phyloP scores from a whole-genome alignment of 2,329 filamentous ascomycete genomes.

The Orbilia blumenaviensis region DNA sequence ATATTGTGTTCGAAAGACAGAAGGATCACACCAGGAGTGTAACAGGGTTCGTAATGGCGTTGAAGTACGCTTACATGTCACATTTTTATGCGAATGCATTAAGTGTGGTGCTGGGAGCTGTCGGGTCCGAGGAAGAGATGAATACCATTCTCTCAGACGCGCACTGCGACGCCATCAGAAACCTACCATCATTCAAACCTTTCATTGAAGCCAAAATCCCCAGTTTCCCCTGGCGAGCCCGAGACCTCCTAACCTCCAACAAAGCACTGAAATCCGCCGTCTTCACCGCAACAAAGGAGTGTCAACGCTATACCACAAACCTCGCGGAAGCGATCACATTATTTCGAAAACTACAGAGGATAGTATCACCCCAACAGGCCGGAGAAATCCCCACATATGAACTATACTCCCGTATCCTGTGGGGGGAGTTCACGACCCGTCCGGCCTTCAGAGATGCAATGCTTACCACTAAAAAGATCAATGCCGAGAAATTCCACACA shows the following conservation, averaged over 20 bases:
- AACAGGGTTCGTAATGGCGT: slow-evolving; percentile 56
- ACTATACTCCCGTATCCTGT: slow-evolving; percentile 40
- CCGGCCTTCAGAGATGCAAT: slow-evolving; percentile 51
- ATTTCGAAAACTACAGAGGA: slow-evolving; percentile 44
- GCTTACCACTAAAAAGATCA: slow-evolving; percentile 34
- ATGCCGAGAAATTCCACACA: slow-evolving; percentile 34
- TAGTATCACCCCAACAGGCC: slow-evolving; percentile 29
- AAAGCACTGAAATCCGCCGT: slow-evolving; percentile 64
- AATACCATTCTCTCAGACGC: slow-evolving; percentile 66
- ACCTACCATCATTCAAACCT: slow-evolving; percentile 71
- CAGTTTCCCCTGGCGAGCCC: slow-evolving; percentile 55
- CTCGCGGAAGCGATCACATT: slow-evolving; percentile 55
- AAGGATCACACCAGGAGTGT: slow-evolving; percentile 77
- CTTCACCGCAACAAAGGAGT: slow-evolving; percentile 39
- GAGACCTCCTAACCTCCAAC: slow-evolving; percentile 70
- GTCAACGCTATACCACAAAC: slow-evolving; percentile 53
- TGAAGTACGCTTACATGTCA: slow-evolving; percentile 82
- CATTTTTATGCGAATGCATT: slow-evolving; percentile 83
- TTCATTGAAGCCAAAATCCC: slow-evolving; percentile 36
- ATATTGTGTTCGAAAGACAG: slow-evolving; percentile 74
- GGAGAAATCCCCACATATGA: slow-evolving; percentile 48
- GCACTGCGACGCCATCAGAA: slow-evolving; percentile 74
- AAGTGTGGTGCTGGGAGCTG: slow-evolving; percentile 69
- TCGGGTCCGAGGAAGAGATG: slow-evolving; percentile 58
- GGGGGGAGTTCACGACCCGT: slow-evolving; percentile 46